Conservation (phyloP, 176 grass and related monocot species). For the Panicum miliaceum region DNA sequence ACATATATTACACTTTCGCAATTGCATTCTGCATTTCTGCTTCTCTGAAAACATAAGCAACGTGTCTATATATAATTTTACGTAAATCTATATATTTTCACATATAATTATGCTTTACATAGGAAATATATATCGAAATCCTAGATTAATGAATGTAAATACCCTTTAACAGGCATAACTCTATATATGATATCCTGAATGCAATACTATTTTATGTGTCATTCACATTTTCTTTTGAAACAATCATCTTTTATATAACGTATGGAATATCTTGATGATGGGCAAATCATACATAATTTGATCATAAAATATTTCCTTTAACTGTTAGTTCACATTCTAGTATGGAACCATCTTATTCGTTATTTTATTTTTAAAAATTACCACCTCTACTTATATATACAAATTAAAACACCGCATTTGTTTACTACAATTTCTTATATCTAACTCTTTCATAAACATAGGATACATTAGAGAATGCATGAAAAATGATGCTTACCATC, state of each 20-base stretch:
- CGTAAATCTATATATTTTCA: background rate
- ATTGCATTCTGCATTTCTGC: background rate
- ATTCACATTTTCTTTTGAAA: background rate
- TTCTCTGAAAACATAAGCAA: background rate
- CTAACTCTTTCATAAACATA: background rate
- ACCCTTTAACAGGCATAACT: background rate
- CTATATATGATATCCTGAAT: background rate
- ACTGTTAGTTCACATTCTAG: background rate
- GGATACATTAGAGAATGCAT: background rate
- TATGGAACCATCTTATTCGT: background rate
- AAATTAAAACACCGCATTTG: background rate
- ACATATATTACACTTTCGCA: too few relatives aligned
- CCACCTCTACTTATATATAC: background rate
- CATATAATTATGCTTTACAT: background rate
- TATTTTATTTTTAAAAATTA: background rate
- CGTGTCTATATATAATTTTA: background rate
- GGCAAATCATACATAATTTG: background rate
- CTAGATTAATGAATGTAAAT: background rate
- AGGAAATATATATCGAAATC: background rate
- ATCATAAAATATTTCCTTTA: background rate
- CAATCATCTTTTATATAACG: background rate
- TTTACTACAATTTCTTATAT: background rate
- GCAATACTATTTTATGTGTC: slow-evolving; percentile 18
- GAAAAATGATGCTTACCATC: background rate
- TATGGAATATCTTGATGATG: background rate